These are phyloP conservation scores for Purpureocillium lavendulum DNA, from an alignment of 2,329 filamentous ascomycete genomes.

Conservation along the genomic window DNA sequence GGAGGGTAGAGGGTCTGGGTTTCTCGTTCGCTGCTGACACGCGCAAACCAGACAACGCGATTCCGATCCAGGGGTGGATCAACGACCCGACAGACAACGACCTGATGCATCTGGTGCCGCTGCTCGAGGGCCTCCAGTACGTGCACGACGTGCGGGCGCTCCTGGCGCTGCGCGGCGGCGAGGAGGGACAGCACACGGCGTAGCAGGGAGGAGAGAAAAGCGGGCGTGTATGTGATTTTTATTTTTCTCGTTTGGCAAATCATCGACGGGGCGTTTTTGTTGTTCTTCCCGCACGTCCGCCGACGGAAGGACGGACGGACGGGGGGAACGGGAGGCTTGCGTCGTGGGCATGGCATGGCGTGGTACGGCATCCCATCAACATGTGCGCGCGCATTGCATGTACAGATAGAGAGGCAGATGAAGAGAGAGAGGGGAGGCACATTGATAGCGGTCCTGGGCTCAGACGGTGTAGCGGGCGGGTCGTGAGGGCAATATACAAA, in stretches of 20 bases:
- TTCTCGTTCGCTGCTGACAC: slow-evolving; percentile 3
- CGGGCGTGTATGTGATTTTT: slow-evolving; percentile 1
- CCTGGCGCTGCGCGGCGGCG: slow-evolving; percentile 79
- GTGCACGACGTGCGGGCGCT: slow-evolving; percentile 91
- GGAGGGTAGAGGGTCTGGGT: not conserved
- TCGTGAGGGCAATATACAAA: too few species aligned
- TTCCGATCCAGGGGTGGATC: slow-evolving; percentile 99
- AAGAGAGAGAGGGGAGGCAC: too few species aligned
- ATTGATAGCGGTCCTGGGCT: too few species aligned
- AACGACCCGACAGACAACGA: slow-evolving; percentile 97
- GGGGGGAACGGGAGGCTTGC: not conserved
- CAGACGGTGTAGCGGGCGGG: too few species aligned
- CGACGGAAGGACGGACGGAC: too few species aligned
- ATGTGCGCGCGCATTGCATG: too few species aligned
- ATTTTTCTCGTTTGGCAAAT: not conserved
- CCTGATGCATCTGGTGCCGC: slow-evolving; percentile 81
- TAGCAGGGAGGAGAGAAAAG: slow-evolving; percentile 10
- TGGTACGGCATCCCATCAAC: too few species aligned
- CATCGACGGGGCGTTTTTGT: not conserved
- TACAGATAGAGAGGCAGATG: too few species aligned
- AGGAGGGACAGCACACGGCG: slow-evolving; percentile 57
- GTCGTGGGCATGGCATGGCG: too few species aligned
- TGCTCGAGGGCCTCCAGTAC: slow-evolving; percentile 92
- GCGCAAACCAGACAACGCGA: slow-evolving; percentile 81
- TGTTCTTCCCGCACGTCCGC: too few species aligned